Evolutionary conservation across 768 basidiomycete genomes (phyloP).

Genomic region (Amanita exitialis): DNA sequence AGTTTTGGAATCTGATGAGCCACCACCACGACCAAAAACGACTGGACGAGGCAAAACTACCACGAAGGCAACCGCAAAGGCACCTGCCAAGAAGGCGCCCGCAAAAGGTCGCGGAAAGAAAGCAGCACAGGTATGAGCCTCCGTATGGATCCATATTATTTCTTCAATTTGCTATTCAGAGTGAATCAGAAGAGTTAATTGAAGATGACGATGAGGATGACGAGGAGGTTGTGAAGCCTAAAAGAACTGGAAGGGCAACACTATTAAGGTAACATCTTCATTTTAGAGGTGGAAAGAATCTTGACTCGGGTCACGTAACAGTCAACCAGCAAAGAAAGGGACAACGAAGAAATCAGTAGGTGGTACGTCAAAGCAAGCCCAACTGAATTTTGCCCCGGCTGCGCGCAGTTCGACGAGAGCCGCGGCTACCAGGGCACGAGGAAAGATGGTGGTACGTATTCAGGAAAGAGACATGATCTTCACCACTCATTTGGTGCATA

Average conservation of each 20-base stretch:
- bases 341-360: constrained; percentile 41
- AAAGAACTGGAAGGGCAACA: constrained; percentile 54
- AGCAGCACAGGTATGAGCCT: constrained; percentile 22
- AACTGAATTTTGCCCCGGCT: constrained; percentile 53
- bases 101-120: constrained; percentile 48
- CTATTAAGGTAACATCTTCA: constrained; percentile 42
- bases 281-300: neutral
- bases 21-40: constrained; percentile 23
- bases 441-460: constrained; percentile 43
- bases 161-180: constrained; percentile 13
- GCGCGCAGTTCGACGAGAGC: constrained; percentile 49
- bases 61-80: constrained; percentile 19
- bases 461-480: neutral
- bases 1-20: constrained; percentile 36
- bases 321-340: constrained; percentile 26
- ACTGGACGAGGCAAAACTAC: constrained; percentile 21
- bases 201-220: constrained; percentile 46
- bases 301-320: constrained; percentile 16
- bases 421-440: constrained; percentile 60
- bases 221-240: constrained; percentile 37
- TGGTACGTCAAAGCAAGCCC: constrained; percentile 38
- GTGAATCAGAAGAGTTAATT: constrained; percentile 38
- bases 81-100: constrained; percentile 29
- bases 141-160: neutral
- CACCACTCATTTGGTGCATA: constrained; percentile 1